Evolutionary conservation across 306 rosid genomes (phyloP), one percentile per base, ranked within the genome.

Genomic region (Ceratonia siliqua): DNA sequence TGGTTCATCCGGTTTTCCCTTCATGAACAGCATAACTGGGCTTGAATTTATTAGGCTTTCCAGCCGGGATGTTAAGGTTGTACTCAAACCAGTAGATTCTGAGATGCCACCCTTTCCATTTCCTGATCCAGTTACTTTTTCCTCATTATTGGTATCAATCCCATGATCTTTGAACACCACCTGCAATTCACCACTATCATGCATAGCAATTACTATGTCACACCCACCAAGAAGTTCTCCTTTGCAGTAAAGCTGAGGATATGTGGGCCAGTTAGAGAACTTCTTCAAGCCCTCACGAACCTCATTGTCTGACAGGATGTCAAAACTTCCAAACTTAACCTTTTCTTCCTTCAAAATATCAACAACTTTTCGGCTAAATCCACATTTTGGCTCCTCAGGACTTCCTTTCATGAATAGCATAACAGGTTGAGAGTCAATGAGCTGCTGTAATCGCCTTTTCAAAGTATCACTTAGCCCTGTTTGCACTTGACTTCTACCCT

Each of bases 201-300:
- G 96, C 98, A 94, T 88, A 62, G 97, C 92, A 64, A 90, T 81
- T 62, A 35, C 86, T 66, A 94, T 94, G 90, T 94, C 97, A 73
- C 87, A 88, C 50, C 99, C 99, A 56, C 99, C 99, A 58, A 94
- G 83, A 78, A 94, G 93, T 75, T 94, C 97, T 48, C 96, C 95
- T 86, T 92, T 88, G 90, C 95, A 91, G 83, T 85, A 94, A 62
- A 94, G 89, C 80, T 94, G 97, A 35, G 98, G 98, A 82, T 73
- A 94, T 0, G 96, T 94, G 50, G 97, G 98, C 98, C 98, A 91
- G 81, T 90, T 92, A 21, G 96, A 92, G 46, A 79, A 86, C 78
- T 88, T 92, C 85, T 94, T 94, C 83, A 94, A 75, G 56, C 89
- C 93, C 28, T 91, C 97, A 10, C 96, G 92, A 68, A 87, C 85